A percentile compares a stretch with the other conserved stretches of the same genome.
Evolutionary conservation across 345 rosid species (phyloP).

Genomic region (Rhodomyrtus tomentosa): DNA sequence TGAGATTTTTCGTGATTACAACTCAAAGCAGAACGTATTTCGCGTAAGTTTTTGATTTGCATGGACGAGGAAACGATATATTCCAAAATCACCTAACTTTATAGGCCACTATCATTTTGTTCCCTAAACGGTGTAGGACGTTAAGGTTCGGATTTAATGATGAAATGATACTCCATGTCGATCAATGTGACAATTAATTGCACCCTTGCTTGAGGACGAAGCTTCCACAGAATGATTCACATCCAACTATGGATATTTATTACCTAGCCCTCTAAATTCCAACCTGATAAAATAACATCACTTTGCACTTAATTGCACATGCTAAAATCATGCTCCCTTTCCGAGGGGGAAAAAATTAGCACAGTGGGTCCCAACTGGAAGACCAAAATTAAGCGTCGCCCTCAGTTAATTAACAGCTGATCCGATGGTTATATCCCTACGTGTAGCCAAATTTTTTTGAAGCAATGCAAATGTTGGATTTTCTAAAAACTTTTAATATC

Average conservation of each 20-base stretch:
- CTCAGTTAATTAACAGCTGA: no score
- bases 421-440: no score
- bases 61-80: no score
- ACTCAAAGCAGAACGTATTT: no score
- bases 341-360: not conserved
- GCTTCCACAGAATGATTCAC: not conserved
- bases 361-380: not conserved
- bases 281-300: not conserved
- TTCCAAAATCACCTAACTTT: not conserved
- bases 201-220: not conserved
- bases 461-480: not conserved
- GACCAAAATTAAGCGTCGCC: not conserved
- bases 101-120: not conserved
- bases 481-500: not conserved
- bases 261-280: not conserved
- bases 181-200: not conserved
- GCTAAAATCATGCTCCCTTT: not conserved
- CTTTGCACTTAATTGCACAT: not conserved
- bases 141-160: not conserved
- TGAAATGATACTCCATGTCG: not conserved
- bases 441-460: not conserved
- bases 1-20: no score
- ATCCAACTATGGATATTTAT: not conserved
- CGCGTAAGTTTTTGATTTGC: no score
- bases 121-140: not conserved